Evolutionary conservation across 495 filamentous ascomycete species (phyloP).

Genomic region (Talaromyces liani): DNA sequence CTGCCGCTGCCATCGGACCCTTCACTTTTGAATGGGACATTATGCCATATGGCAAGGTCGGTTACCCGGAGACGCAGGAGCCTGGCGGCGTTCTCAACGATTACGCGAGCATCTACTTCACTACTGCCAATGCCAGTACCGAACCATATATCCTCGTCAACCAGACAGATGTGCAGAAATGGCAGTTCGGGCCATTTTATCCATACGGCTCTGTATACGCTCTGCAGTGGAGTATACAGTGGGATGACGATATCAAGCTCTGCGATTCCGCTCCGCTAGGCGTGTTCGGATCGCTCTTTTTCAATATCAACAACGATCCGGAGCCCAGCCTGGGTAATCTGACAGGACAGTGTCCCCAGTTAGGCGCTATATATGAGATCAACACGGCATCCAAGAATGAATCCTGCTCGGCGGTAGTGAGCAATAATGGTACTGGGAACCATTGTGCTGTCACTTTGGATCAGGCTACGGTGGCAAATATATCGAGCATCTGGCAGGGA

Average conservation of each 20-base stretch:
- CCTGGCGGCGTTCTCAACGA: background rate
- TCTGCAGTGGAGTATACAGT: background rate
- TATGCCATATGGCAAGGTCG: background rate
- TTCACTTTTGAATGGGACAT: constrained; percentile 4
- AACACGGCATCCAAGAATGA: background rate
- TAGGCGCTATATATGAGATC: background rate
- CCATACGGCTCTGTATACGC: background rate
- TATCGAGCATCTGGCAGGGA: background rate
- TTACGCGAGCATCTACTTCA: background rate
- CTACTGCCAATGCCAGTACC: background rate
- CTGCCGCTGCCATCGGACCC: background rate
- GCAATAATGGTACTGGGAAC: background rate
- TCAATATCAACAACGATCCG: constrained; percentile 1
- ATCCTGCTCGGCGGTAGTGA: background rate
- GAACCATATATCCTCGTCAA: constrained; percentile 2
- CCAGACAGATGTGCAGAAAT: constrained; percentile 1
- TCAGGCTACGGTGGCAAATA: background rate
- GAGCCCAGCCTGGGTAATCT: background rate
- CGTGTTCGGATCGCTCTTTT: background rate
- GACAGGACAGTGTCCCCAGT: background rate
- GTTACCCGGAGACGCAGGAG: background rate
- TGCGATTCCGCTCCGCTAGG: background rate
- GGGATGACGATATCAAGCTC: background rate
- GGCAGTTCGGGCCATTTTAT: background rate
- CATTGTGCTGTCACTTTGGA: background rate